phyloP scores from a whole-genome alignment of 352 stramenopile species.

The Discostella stelligera region DNA sequence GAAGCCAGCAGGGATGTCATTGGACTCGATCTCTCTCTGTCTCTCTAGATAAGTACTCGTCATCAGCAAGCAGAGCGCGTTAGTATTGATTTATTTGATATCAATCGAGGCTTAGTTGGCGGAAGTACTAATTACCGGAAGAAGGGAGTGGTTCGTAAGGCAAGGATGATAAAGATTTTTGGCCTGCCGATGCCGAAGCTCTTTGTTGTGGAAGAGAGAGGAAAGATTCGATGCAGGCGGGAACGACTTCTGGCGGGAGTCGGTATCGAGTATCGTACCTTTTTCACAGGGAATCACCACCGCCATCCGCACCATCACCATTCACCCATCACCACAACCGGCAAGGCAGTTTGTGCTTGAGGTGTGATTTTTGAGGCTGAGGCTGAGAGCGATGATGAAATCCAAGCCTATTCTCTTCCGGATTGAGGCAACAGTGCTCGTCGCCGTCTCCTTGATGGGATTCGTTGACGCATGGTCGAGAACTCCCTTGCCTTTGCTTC shows the following conservation, averaged over 20 bases:
- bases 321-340: neutral
- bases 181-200: no score
- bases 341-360: no score
- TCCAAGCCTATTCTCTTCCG: conserved; percentile 1
- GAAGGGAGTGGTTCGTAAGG: no score
- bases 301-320: neutral
- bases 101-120: no score
- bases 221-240: neutral
- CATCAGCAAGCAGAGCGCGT: no score
- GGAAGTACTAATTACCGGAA: no score
- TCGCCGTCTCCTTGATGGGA: neutral
- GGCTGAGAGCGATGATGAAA: neutral
- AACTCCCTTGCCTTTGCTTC: neutral
- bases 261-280: no score
- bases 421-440: neutral
- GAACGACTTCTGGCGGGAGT: neutral
- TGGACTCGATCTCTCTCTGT: neutral
- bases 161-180: no score
- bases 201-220: no score
- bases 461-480: conserved; percentile 2
- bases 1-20: neutral
- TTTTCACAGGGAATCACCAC: no score
- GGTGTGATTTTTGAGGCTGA: neutral
- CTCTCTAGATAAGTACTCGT: no score
- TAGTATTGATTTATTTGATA: no score